Base-by-base conservation (phyloP, 352 stramenopile genomes). In the Elongisporangium undulatum region DNA sequence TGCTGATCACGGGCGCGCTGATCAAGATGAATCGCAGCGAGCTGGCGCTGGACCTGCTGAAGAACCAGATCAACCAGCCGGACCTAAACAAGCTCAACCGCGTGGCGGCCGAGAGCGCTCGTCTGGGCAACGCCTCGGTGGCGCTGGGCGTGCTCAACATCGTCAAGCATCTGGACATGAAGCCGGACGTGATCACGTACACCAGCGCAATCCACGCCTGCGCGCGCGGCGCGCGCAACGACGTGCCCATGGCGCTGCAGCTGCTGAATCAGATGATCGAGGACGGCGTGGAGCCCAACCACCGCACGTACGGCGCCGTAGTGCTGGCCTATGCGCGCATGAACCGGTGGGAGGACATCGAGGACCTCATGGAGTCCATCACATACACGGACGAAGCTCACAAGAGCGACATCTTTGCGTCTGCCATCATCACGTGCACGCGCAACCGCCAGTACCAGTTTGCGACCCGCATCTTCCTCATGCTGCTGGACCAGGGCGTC, bases 131-230 rank as follows among this genome's bases (percentile, higher is more conserved):
- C 63, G 68, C 75, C 17, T 60, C 69, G 15, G 76, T 93, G 48
- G 84, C 84, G 41, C 58, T 89, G n/a, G 82, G 79, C 19, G 70
- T 91, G 17, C 67, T 93, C 39, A 73, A 89, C 53, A 90, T 93
- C 55, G 69, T 71, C 24, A 80, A 80, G 48, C 74, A 93, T 61
- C 88, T 90, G 49, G 55, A 74, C n/a, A 60, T 91, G 54, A 51
- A 67, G 38, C 79, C 77, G 1, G 81, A 92, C 63, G 79, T 90
- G 9, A 64, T 90, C 26, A 90, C 79, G 26, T 95, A 88, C 72
- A 92, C 82, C 22, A 89, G 80, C 57, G 80, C 79, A 24, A 95
- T 95, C 59, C 78, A 90, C 66, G 84, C 84, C 23, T 95, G 83
- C 41, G 82, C 82, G 12, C 82, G 82, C 51, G 80, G 78, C 19